Base-by-base conservation (phyloP, 164 flowering plant species). In the Hamamelis virginiana region DNA sequence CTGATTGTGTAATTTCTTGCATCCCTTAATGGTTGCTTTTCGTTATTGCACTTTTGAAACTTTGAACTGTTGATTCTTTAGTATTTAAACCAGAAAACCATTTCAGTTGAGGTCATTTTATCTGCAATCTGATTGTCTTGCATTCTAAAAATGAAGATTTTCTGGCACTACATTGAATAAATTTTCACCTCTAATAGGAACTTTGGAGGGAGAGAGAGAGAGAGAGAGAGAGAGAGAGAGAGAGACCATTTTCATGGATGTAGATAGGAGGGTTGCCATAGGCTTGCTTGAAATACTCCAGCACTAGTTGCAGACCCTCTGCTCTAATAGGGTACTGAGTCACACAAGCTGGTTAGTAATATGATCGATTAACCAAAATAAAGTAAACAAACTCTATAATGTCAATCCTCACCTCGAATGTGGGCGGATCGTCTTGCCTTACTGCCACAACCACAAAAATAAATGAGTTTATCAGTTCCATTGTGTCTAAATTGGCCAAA, bases 261-360 rank as follows among this genome's bases (percentile, higher is more conserved):
- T 71, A 76, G 1, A 83, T 16, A 26, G 86, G 82, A 59, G 86
- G 92, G 73, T 90, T 90, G 63, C 86, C 91, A 70, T 90, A 90
- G 62, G 63, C 73, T 70, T 80, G 73, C 78, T 86, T 83, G 64
- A 90, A 55, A 58, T 86, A 81, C 77, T 84, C 86, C 48, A 88
- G 74, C 33, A 77, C 62, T 47, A 18, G 16, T 73, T 69, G 67
- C 69, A 88, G 62, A 53, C 83, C 85, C 74, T 59, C 65, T 0
- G 86, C 77, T 10, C 5, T 19, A 48, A 76, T 14, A 0, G 82
- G 84, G 12, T 66, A 59, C 86, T 82, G 69, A 69, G n/a, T 43
- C 59, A 69, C 64, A 55, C n/a, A 41, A 59, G 46, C 33, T 11
- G 1, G 33, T 74, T 43, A 68, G 59, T 21, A 10, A 18, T 16